phyloP scores from a whole-genome alignment of 345 rosid genomes.

The Syzygium aromaticum region DNA sequence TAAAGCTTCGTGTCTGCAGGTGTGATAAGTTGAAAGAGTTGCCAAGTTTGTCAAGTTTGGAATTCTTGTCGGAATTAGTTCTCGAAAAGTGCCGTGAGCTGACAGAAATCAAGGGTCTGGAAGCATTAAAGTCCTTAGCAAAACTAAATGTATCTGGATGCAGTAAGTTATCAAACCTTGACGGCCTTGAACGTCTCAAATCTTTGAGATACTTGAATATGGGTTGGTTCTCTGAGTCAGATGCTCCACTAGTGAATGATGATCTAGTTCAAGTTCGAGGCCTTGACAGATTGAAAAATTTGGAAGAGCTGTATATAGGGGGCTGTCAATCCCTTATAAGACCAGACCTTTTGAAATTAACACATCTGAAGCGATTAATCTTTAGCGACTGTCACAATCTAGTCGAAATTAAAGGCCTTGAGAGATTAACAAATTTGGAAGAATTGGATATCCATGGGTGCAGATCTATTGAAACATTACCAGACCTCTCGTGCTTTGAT shows the following conservation, averaged over 20 bases:
- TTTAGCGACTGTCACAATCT: neutral
- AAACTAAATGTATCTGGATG: neutral
- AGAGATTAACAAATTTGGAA: neutral
- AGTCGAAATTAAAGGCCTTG: neutral
- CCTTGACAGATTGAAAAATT: neutral
- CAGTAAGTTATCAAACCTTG: neutral
- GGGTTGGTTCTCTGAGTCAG: neutral
- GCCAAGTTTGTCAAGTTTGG: neutral
- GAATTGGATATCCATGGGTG: neutral
- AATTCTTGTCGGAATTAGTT: neutral
- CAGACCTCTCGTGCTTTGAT: neutral
- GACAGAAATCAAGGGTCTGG: neutral
- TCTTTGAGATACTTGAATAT: neutral
- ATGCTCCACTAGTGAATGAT: neutral
- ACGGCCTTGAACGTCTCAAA: neutral
- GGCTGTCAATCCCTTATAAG: neutral
- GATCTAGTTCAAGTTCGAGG: neutral
- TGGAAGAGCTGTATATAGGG: neutral
- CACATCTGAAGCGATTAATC: neutral
- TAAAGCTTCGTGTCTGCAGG: fast-evolving
- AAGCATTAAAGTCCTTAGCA: neutral
- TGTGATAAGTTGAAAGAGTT: neutral
- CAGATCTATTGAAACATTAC: neutral
- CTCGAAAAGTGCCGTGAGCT: neutral
- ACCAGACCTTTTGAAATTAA: neutral